These are phyloP conservation scores for Arabidopsis arenosa DNA, from an alignment of 345 rosid genomes.

Conservation along the genomic window DNA sequence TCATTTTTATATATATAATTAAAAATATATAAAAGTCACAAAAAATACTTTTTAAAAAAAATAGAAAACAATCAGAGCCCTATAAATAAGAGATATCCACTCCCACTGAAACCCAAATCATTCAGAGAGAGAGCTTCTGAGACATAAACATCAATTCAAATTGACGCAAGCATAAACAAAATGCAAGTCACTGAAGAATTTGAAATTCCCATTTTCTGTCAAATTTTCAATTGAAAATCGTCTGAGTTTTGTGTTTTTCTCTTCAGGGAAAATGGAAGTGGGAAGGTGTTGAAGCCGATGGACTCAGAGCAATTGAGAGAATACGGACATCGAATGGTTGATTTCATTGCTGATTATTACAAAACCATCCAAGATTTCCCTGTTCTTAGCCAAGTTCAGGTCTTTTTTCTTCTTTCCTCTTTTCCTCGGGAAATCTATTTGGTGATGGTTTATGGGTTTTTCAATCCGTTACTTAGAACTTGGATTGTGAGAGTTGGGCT, in stretches of 20 bases:
- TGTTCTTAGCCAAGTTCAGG: slow-evolving; percentile 93
- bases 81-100: slow-evolving; percentile 25
- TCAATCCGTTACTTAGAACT: neutral
- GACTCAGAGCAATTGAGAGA: slow-evolving; percentile 78
- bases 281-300: slow-evolving; percentile 59
- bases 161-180: neutral
- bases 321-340: slow-evolving; percentile 83
- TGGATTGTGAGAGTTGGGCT: neutral
- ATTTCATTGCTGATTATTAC: slow-evolving; percentile 94
- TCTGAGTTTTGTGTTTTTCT: neutral
- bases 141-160: slow-evolving; percentile 1
- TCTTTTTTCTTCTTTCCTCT: slow-evolving; percentile 14
- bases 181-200: slow-evolving; percentile 31
- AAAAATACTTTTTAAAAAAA: neutral
- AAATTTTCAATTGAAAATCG: neutral
- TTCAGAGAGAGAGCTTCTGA: neutral
- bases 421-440: neutral
- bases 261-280: slow-evolving; percentile 37
- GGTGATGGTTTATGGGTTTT: slow-evolving; percentile 1
- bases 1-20: neutral
- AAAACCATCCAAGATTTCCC: slow-evolving; percentile 74
- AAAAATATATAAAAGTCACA: no score
- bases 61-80: neutral
- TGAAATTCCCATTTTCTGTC: neutral
- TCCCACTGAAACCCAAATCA: slow-evolving; percentile 14